phyloP scores from a whole-genome alignment of 345 rosid genomes.

The Citrus medica region DNA sequence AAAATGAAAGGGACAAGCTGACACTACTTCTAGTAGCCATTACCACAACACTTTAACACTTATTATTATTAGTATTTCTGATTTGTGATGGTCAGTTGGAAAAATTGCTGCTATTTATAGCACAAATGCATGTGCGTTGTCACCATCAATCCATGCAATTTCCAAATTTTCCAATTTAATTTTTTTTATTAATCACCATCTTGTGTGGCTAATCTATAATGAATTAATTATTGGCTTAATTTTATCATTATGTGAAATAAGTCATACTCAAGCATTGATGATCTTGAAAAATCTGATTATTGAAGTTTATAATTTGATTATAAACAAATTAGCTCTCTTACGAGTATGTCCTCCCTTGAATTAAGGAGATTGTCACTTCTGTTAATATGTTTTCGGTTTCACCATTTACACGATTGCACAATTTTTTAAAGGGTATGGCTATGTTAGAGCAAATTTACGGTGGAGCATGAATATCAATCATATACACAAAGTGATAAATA shows the following conservation, averaged over 20 bases:
- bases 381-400: no score
- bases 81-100: not conserved
- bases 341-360: not conserved
- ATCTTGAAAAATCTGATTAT: not conserved
- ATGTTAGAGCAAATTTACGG: no score
- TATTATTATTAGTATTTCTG: not conserved
- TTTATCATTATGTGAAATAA: not conserved
- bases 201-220: not conserved
- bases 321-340: not conserved
- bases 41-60: not conserved
- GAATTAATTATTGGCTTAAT: not conserved
- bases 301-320: not conserved
- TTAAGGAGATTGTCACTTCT: not conserved
- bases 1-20: not conserved
- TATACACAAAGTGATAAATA: accelerated
- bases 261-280: not conserved
- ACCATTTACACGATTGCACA: not conserved
- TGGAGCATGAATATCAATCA: accelerated
- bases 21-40: not conserved
- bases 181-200: not conserved
- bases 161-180: not conserved
- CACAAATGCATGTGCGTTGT: constrained; percentile 15
- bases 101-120: not conserved
- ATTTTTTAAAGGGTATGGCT: accelerated
- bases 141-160: constrained; percentile 12